Conservation (phyloP, 2,329 filamentous ascomycete genomes). For the Monosporascus sp. region DNA sequence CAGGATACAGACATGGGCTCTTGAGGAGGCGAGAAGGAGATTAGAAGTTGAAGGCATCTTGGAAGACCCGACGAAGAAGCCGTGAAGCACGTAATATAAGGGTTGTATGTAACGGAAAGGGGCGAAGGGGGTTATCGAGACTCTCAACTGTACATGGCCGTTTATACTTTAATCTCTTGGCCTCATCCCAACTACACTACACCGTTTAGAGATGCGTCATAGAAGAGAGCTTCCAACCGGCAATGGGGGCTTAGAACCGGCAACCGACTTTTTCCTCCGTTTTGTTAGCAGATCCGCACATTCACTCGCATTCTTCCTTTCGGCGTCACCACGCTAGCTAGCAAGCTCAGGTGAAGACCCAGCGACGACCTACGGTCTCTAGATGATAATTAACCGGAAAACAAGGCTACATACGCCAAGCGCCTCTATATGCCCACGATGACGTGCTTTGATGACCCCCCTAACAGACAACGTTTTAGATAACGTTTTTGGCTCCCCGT, state of each 20-base stretch:
- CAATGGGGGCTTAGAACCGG: background rate
- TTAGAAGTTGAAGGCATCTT: constrained; percentile 95
- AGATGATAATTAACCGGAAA: background rate
- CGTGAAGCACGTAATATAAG: background rate
- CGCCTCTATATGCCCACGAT: background rate
- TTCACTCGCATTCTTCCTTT: background rate
- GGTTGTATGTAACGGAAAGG: background rate
- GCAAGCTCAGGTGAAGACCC: background rate
- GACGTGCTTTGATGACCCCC: background rate
- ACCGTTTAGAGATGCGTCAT: background rate
- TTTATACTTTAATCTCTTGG: background rate
- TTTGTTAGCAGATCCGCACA: background rate
- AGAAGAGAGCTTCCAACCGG: constrained; percentile 1
- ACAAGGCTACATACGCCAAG: constrained; percentile 4
- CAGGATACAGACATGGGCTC: constrained; percentile 98
- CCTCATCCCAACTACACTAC: background rate
- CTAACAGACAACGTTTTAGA: no score
- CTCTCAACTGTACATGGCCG: background rate
- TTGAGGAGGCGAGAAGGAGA: constrained; percentile 91
- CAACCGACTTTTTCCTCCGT: background rate
- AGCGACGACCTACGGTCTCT: background rate
- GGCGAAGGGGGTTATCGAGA: background rate
- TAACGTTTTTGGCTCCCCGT: background rate
- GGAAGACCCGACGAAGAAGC: constrained; percentile 66
- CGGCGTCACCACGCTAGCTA: background rate